Evolutionary conservation across 495 filamentous ascomycete genomes (phyloP).

Genomic region (Xylaria telfairii): DNA sequence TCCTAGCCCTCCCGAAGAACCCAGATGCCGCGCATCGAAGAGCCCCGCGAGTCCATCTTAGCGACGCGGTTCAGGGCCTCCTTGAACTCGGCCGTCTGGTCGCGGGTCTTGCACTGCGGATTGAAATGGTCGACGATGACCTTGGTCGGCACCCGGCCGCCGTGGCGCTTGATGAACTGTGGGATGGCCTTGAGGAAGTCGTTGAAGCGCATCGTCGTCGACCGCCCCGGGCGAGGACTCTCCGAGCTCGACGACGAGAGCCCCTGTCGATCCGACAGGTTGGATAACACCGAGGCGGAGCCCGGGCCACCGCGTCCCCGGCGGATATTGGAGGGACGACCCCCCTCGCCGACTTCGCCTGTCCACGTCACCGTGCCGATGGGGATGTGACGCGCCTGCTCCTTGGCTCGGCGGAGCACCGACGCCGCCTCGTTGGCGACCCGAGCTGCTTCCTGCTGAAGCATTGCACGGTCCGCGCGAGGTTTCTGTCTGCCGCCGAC

Average conservation of each 20-base stretch:
- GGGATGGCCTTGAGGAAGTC: slow-evolving; percentile 78
- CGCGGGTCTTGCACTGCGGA: slow-evolving; percentile 51
- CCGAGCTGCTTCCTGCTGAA: slow-evolving; percentile 79
- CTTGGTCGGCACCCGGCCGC: slow-evolving; percentile 74
- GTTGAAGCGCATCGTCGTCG: slow-evolving; percentile 36
- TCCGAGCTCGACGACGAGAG: slow-evolving; percentile 30
- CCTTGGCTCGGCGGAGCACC: slow-evolving; percentile 73
- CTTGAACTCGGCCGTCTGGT: slow-evolving; percentile 56
- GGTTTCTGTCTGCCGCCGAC: slow-evolving; percentile 68
- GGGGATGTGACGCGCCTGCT: slow-evolving; percentile 71
- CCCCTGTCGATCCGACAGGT: slow-evolving; percentile 63
- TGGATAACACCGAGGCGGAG: slow-evolving; percentile 64
- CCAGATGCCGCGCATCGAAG: slow-evolving; percentile 53
- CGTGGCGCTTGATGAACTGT: slow-evolving; percentile 72
- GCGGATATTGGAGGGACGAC: slow-evolving; percentile 54
- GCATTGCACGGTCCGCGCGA: slow-evolving; percentile 70
- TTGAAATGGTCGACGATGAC: slow-evolving; percentile 79
- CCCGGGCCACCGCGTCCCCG: slow-evolving; percentile 49
- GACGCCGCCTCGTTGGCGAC: slow-evolving; percentile 79
- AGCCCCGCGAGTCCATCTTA: slow-evolving; percentile 46
- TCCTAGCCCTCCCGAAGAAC: slow-evolving; percentile 31
- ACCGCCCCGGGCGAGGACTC: slow-evolving; percentile 27
- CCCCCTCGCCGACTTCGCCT: slow-evolving; percentile 76
- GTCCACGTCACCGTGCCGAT: slow-evolving; percentile 96
- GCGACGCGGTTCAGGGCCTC: slow-evolving; percentile 57